Conservation (phyloP, 306 rosid species). For the Begonia masoniana region DNA sequence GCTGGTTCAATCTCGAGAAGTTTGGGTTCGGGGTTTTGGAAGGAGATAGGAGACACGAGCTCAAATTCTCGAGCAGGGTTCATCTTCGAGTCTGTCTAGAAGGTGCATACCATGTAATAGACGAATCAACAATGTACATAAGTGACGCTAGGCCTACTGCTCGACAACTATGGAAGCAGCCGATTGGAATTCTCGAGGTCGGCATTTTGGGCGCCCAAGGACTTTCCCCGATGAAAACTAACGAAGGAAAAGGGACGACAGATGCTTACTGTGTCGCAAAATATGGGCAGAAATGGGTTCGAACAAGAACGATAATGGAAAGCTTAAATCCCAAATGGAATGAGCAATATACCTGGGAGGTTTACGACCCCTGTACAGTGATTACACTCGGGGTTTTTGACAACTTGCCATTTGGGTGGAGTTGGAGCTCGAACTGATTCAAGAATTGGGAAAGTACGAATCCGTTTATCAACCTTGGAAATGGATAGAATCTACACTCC, state of each 20-base stretch:
- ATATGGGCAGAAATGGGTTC: constrained; percentile 37
- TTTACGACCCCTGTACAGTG: constrained; percentile 34
- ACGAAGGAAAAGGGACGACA: constrained; percentile 26
- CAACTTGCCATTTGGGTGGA: constrained; percentile 27
- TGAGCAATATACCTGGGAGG: constrained; percentile 45
- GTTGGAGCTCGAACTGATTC: constrained; percentile 17
- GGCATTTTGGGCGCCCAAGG: constrained; percentile 33
- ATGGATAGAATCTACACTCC: constrained; percentile 57
- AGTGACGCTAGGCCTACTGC: constrained; percentile 41
- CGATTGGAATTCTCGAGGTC: constrained; percentile 28
- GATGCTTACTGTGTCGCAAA: constrained; percentile 43
- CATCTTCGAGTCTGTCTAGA: constrained; percentile 30
- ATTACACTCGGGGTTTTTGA: constrained; percentile 38
- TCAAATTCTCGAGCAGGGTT: constrained; percentile 27
- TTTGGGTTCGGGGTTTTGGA: constrained; percentile 1
- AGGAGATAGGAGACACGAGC: background rate
- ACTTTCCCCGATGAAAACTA: constrained; percentile 31
- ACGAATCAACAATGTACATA: constrained; percentile 37
- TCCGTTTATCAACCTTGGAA: constrained; percentile 54
- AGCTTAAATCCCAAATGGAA: constrained; percentile 28
- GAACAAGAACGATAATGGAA: constrained; percentile 32
- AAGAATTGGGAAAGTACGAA: constrained; percentile 40
- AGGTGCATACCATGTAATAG: constrained; percentile 41
- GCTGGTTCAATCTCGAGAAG: background rate
- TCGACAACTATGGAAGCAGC: constrained; percentile 32